Percentiles rank a stretch among this genome's conserved stretches.
phyloP scores from a whole-genome alignment of 2,329 filamentous ascomycete species.

The Fusarium newnesense region DNA sequence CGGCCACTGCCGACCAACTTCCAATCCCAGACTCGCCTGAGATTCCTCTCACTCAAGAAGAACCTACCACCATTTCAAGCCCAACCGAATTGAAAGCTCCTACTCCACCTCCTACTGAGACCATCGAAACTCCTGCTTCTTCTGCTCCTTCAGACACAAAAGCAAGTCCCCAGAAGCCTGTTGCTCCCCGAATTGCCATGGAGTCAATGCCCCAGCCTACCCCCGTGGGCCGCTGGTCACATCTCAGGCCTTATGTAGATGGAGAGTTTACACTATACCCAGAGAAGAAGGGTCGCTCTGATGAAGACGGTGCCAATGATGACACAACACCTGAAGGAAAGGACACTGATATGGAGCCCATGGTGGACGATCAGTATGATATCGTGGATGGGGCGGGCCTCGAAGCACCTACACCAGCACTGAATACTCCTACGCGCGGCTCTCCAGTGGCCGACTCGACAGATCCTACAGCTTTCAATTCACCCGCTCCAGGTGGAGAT shows the following conservation, averaged over 20 bases:
- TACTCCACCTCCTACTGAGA: constrained; percentile 32
- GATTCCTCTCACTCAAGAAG: constrained; percentile 20
- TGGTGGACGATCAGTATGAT: constrained; percentile 50
- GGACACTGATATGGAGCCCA: constrained; percentile 46
- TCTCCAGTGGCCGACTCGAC: constrained; percentile 54
- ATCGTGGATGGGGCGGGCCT: constrained; percentile 43
- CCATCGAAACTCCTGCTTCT: constrained; percentile 28
- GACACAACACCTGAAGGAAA: constrained; percentile 49
- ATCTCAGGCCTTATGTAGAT: constrained; percentile 55
- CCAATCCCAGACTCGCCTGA: constrained; percentile 23
- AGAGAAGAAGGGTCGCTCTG: constrained; percentile 48
- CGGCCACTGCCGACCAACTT: not conserved
- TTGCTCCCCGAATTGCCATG: constrained; percentile 16
- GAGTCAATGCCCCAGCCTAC: constrained; percentile 44
- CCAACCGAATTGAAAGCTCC: constrained; percentile 32
- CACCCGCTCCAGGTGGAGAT: constrained; percentile 51
- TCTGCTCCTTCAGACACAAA: constrained; percentile 37
- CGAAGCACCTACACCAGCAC: constrained; percentile 50
- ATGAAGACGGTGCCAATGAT: constrained; percentile 47
- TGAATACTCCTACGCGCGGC: constrained; percentile 52
- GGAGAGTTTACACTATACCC: constrained; percentile 54
- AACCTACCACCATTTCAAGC: constrained; percentile 22
- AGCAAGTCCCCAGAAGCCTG: constrained; percentile 34
- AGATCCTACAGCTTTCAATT: constrained; percentile 52
- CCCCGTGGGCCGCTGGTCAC: constrained; percentile 49